These are phyloP conservation scores for Pleodorina starrii DNA, from an alignment of 139 green algal genomes.

Conservation along the genomic window DNA sequence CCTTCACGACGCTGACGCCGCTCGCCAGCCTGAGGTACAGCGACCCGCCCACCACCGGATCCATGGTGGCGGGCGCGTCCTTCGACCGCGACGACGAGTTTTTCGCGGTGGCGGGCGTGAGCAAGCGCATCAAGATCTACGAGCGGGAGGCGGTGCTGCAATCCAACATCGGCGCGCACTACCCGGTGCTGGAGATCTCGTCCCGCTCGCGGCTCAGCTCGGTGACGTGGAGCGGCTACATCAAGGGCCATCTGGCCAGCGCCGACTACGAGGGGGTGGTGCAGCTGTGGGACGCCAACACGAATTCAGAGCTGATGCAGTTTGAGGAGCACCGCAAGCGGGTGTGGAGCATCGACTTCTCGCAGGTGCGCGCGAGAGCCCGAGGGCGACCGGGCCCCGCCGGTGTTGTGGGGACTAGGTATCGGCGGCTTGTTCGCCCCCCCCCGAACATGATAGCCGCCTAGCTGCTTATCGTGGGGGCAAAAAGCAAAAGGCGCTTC, in stretches of 20 bases:
- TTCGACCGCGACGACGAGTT: constrained; percentile 95
- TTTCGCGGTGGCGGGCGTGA: constrained; percentile 89
- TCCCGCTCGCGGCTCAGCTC: constrained; percentile 40
- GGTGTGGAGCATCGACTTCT: constrained; percentile 93
- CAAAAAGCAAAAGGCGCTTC: too few relatives aligned
- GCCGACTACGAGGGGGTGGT: constrained; percentile 89
- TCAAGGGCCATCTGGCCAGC: constrained; percentile 70
- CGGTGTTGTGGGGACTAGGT: neutral
- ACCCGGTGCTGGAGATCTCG: constrained; percentile 63
- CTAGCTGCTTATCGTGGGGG: too few relatives aligned
- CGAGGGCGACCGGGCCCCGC: neutral
- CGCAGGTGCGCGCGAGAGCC: constrained; percentile 48
- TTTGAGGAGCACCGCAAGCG: constrained; percentile 86
- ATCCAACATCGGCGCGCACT: constrained; percentile 44
- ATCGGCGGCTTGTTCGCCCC: too few relatives aligned
- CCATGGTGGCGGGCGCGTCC: constrained; percentile 85
- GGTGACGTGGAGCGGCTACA: constrained; percentile 52
- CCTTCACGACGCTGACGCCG: constrained; percentile 21
- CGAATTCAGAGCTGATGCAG: constrained; percentile 56
- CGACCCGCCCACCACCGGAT: constrained; percentile 22
- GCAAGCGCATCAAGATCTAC: constrained; percentile 83
- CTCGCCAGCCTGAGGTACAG: constrained; percentile 26
- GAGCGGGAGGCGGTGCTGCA: constrained; percentile 62
- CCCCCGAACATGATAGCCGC: too few relatives aligned
- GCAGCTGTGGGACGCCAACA: constrained; percentile 72